Conservation (phyloP, 2,329 filamentous ascomycete genomes). For the Talaromyces sp. region DNA sequence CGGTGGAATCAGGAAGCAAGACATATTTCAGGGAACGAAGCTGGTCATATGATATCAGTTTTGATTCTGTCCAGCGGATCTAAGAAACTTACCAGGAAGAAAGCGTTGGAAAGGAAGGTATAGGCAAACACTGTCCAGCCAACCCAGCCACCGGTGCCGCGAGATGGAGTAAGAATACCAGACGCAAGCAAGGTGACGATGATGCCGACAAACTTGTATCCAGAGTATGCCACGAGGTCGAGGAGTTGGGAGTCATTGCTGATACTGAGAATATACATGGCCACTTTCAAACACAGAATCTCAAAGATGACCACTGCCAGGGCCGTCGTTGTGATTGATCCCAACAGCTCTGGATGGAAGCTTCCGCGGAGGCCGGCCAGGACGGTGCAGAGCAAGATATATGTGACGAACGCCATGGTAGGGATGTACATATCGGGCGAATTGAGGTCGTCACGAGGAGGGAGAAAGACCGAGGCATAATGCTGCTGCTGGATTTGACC, state of each 20-base stretch:
- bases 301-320: slow-evolving; percentile 80
- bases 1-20: slow-evolving; percentile 75
- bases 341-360: slow-evolving; percentile 90
- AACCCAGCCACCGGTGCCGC: slow-evolving; percentile 79
- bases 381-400: slow-evolving; percentile 88
- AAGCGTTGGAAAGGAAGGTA: slow-evolving; percentile 87
- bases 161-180: slow-evolving; percentile 70
- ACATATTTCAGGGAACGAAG: slow-evolving; percentile 95
- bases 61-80: background rate
- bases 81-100: slow-evolving; percentile 70
- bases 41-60: slow-evolving; percentile 41
- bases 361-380: slow-evolving; percentile 83
- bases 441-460: slow-evolving; percentile 92
- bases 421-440: slow-evolving; percentile 99
- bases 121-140: slow-evolving; percentile 88
- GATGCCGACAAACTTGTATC: slow-evolving; percentile 97
- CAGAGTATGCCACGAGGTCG: slow-evolving; percentile 90
- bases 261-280: slow-evolving; percentile 89
- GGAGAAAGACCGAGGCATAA: slow-evolving; percentile 62
- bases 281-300: slow-evolving; percentile 83
- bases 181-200: slow-evolving; percentile 80
- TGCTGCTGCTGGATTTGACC: slow-evolving; percentile 59
- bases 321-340: slow-evolving; percentile 79
- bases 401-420: slow-evolving; percentile 95
- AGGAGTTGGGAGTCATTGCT: slow-evolving; percentile 90